phyloP scores from a whole-genome alignment of 139 green algal species.

The Gonium pectorale region DNA sequence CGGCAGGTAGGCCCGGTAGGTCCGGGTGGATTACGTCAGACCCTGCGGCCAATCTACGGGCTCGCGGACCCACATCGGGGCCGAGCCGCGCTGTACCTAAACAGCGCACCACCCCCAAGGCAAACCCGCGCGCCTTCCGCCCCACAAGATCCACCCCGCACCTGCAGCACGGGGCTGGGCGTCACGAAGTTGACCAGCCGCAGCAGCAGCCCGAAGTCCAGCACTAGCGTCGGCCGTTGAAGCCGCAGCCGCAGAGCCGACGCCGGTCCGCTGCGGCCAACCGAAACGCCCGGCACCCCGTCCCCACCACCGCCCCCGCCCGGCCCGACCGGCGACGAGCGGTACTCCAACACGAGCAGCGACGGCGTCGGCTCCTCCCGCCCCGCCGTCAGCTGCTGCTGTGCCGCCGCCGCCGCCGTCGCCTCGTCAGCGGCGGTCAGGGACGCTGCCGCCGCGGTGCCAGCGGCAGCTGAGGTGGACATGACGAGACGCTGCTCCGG shows the following conservation, averaged over 20 bases:
- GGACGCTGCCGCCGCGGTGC: neutral
- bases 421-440: neutral
- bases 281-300: no score
- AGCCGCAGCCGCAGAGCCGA: constrained; percentile 74
- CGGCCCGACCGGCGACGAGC: constrained; percentile 1
- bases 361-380: constrained; percentile 52
- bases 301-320: neutral
- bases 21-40: no score
- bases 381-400: no score
- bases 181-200: constrained; percentile 82
- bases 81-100: no score
- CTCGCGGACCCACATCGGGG: no score
- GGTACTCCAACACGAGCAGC: constrained; percentile 65
- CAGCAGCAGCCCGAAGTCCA: constrained; percentile 91
- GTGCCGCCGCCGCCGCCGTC: neutral
- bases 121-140: no score
- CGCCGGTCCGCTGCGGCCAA: neutral
- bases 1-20: no score
- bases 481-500: constrained; percentile 77
- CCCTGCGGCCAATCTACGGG: no score
- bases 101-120: no score
- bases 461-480: constrained; percentile 46
- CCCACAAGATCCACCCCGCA: no score
- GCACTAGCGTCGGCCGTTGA: constrained; percentile 87
- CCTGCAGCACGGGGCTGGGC: constrained; percentile 58